Evolutionary conservation across 306 rosid species (phyloP).

Genomic region (Cicer cuneatum): DNA sequence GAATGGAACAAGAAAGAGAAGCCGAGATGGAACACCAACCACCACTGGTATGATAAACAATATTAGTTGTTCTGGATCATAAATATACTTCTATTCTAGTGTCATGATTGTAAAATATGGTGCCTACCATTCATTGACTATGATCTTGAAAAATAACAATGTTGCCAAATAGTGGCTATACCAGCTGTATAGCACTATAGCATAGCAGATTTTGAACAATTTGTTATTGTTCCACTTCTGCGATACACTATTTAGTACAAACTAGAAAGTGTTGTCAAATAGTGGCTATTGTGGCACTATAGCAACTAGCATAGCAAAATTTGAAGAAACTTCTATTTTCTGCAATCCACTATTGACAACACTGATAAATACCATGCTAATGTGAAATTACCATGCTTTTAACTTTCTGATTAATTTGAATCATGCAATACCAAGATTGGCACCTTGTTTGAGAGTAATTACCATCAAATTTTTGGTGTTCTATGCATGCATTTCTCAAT

Average conservation of each 20-base stretch:
- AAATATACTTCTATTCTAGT: conserved; percentile 23
- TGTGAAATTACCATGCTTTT: conserved; percentile 5
- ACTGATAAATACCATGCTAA: not conserved
- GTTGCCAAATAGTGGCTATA: no score
- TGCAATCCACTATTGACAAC: no score
- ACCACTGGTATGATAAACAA: conserved; percentile 64
- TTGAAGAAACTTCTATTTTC: no score
- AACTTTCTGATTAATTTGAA: conserved; percentile 8
- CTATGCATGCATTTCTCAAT: not conserved
- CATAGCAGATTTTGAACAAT: no score
- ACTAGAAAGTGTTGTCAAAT: no score
- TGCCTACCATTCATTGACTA: conserved; percentile 22
- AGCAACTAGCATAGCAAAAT: no score
- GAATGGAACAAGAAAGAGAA: conserved; percentile 76
- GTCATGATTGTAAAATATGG: conserved; percentile 17
- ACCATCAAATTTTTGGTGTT: conserved; percentile 15
- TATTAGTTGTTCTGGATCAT: conserved; percentile 39
- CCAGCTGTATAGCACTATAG: no score
- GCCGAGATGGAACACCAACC: conserved; percentile 71
- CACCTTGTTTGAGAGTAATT: not conserved
- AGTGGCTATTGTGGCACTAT: no score
- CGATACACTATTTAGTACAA: no score
- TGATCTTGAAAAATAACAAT: conserved; percentile 2
- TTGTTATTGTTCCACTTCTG: no score
- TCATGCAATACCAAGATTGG: not conserved